Evolutionary conservation across 441 rosid genomes (phyloP).

Genomic region (Euphorbia celastroides): DNA sequence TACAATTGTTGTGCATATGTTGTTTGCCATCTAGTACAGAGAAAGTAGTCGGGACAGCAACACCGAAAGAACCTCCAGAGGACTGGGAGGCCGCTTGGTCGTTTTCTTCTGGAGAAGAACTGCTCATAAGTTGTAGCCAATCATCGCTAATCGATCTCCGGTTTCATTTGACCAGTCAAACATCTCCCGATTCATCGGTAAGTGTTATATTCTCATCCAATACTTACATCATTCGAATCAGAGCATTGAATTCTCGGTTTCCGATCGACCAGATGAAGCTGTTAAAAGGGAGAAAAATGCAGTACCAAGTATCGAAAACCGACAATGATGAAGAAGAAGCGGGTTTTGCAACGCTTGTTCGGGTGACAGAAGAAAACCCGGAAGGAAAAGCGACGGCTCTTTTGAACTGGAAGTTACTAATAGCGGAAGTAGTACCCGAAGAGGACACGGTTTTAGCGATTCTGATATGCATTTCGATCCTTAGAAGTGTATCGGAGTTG

Average conservation of each 20-base stretch:
- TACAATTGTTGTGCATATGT: too few relatives aligned
- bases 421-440: conserved; percentile 57
- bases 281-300: conserved; percentile 62
- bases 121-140: conserved; percentile 38
- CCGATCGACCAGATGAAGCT: conserved; percentile 44
- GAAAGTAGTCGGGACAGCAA: conserved; percentile 78
- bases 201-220: too few relatives aligned
- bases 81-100: conserved; percentile 61
- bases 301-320: conserved; percentile 30
- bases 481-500: conserved; percentile 57
- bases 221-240: too few relatives aligned
- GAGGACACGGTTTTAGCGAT: conserved; percentile 68
- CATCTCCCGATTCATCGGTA: conserved; percentile 44
- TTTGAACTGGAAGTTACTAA: conserved; percentile 69
- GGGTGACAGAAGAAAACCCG: conserved; percentile 56
- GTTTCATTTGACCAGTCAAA: conserved; percentile 36
- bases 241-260: too few relatives aligned
- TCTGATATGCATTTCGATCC: conserved; percentile 53
- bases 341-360: conserved; percentile 55
- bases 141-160: conserved; percentile 30
- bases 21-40: conserved; percentile 66
- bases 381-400: conserved; percentile 69
- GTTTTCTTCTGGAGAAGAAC: conserved; percentile 73
- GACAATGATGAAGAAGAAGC: conserved; percentile 28
- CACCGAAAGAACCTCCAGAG: conserved; percentile 52